These are phyloP conservation scores for Calonectria leucothoes DNA, from an alignment of 2,329 filamentous ascomycete genomes.

Conservation along the genomic window DNA sequence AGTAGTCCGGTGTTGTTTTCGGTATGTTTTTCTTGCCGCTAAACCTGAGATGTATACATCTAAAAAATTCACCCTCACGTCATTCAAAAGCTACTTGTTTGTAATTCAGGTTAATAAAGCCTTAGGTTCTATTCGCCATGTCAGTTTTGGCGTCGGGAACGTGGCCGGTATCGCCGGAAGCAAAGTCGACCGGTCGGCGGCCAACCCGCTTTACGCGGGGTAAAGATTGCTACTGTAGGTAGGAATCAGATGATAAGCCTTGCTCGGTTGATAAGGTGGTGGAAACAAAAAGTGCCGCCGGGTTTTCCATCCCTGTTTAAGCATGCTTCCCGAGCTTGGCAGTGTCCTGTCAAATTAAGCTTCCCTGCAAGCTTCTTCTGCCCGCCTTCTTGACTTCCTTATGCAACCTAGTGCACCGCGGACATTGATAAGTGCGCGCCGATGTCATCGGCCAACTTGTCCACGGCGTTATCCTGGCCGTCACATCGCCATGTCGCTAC, in stretches of 20 bases:
- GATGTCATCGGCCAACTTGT: neutral
- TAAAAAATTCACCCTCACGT: too few relatives aligned
- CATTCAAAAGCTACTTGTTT: neutral
- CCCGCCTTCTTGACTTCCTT: conserved; percentile 1
- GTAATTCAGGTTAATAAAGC: neutral
- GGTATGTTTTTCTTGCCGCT: too few relatives aligned
- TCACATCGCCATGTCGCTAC: neutral
- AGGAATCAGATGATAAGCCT: neutral
- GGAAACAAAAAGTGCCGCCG: neutral
- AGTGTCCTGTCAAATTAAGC: neutral
- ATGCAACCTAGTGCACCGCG: neutral
- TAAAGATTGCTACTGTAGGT: neutral
- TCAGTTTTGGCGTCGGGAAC: neutral
- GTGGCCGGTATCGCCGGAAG: neutral
- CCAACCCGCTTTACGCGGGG: conserved; percentile 2
- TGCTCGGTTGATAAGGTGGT: neutral
- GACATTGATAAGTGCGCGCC: neutral
- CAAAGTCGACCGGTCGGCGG: too few relatives aligned
- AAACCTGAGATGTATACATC: neutral
- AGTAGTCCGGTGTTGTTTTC: too few relatives aligned
- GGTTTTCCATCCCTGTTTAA: neutral
- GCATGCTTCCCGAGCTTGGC: neutral
- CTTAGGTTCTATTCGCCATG: neutral
- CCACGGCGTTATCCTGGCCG: neutral
- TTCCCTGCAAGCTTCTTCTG: neutral